Evolutionary conservation across 495 filamentous ascomycete species (phyloP).

Genomic region (Penicillium dipodomyicola): DNA sequence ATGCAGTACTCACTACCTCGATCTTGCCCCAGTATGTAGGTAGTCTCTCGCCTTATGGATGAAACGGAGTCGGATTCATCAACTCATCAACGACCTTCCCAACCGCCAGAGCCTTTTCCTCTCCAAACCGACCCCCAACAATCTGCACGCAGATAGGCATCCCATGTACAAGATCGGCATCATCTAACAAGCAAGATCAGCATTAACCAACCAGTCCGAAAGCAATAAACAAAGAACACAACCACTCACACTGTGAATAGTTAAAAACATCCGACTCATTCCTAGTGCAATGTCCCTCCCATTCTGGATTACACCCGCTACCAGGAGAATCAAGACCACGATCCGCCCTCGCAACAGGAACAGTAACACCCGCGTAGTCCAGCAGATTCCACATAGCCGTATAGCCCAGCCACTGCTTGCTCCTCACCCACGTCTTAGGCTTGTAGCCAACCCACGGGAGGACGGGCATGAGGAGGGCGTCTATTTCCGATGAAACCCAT

Average conservation of each 20-base stretch:
- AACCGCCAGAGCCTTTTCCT: constrained; percentile 46
- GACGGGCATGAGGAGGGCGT: constrained; percentile 62
- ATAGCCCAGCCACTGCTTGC: constrained; percentile 58
- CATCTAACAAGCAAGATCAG: constrained; percentile 25
- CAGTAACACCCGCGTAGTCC: constrained; percentile 58
- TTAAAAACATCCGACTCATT: constrained; percentile 44
- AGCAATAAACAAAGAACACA: neutral
- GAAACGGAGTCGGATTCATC: constrained; percentile 24
- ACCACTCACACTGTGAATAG: constrained; percentile 35
- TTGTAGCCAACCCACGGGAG: constrained; percentile 50
- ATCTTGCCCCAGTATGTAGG: neutral
- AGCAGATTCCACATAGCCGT: constrained; percentile 66
- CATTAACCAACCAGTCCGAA: neutral
- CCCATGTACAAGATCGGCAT: constrained; percentile 42
- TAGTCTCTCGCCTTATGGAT: constrained; percentile 4
- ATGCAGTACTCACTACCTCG: neutral
- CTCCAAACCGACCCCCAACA: constrained; percentile 45
- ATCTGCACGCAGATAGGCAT: constrained; percentile 56
- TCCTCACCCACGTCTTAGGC: constrained; percentile 47
- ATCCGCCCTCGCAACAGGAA: constrained; percentile 51
- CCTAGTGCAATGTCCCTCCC: constrained; percentile 28
- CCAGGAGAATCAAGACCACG: constrained; percentile 23
- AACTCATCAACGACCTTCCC: constrained; percentile 37
- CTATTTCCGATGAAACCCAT: constrained; percentile 56
- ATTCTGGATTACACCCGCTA: constrained; percentile 21